Conservation (phyloP, 202 grass and related monocot genomes). For the Saccharum hybrid region DNA sequence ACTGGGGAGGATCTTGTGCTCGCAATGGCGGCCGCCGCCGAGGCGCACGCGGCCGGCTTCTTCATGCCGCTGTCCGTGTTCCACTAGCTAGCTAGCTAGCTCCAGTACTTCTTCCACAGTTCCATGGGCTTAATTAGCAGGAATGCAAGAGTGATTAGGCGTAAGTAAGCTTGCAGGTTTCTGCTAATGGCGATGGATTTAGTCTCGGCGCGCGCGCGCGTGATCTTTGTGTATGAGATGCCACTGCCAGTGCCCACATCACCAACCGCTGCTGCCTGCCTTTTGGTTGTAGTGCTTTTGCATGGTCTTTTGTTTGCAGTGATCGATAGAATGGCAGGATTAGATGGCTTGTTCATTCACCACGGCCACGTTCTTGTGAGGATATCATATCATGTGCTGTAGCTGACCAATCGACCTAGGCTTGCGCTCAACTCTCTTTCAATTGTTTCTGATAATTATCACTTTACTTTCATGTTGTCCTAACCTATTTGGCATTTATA, state of each 20-base stretch:
- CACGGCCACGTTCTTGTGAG: background rate
- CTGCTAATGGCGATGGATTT: conserved; percentile 13
- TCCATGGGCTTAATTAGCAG: background rate
- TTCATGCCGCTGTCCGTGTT: conserved; percentile 86
- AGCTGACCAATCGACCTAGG: background rate
- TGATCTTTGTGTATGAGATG: background rate
- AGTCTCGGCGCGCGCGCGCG: background rate
- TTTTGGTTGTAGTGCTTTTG: background rate
- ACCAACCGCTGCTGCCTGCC: background rate
- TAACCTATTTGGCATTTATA: too few relatives aligned
- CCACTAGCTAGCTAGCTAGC: conserved; percentile 62
- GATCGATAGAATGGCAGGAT: background rate
- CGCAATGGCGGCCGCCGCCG: conserved; percentile 47
- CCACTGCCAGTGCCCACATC: background rate
- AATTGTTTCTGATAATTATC: background rate
- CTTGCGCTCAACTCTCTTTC: background rate
- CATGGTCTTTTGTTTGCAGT: background rate
- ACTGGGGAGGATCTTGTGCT: conserved; percentile 45
- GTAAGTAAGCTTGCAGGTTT: background rate
- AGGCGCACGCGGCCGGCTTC: conserved; percentile 54
- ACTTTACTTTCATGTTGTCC: background rate
- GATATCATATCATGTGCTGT: background rate
- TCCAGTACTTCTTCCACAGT: background rate
- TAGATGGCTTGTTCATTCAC: conserved; percentile 3
- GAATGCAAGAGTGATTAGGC: background rate